phyloP scores from a whole-genome alignment of 306 rosid species.

The Bauhinia variegata region DNA sequence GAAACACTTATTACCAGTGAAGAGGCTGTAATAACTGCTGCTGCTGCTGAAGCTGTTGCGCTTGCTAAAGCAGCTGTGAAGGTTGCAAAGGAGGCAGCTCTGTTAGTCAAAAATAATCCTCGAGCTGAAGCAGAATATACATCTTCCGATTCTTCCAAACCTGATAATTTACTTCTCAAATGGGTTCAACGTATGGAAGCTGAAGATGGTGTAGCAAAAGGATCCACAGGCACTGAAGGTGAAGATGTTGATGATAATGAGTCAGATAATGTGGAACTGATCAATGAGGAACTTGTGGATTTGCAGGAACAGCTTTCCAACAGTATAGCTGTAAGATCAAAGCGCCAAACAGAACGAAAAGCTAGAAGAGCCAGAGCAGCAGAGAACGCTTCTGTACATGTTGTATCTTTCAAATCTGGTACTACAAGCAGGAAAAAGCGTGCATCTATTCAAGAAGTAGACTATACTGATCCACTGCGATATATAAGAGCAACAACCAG shows the following conservation, averaged over 20 bases:
- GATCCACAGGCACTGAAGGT: constrained; percentile 41
- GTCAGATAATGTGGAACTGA: constrained; percentile 54
- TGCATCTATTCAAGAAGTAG: constrained; percentile 66
- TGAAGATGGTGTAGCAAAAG: constrained; percentile 47
- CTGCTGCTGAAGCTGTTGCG: constrained; percentile 89
- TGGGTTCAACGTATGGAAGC: constrained; percentile 65
- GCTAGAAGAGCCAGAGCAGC: constrained; percentile 82
- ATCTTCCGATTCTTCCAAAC: constrained; percentile 38
- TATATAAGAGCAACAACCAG: constrained; percentile 77
- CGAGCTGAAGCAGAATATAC: constrained; percentile 38
- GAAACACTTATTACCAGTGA: constrained; percentile 79
- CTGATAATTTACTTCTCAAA: constrained; percentile 54
- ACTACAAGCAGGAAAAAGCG: constrained; percentile 72
- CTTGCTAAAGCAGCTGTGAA: constrained; percentile 90
- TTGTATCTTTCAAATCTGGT: constrained; percentile 68
- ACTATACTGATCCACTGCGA: constrained; percentile 84
- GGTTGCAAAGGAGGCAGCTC: constrained; percentile 80
- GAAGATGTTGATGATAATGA: constrained; percentile 50
- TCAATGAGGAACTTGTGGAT: constrained; percentile 63
- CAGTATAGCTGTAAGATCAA: constrained; percentile 71
- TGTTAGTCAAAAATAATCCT: constrained; percentile 50
- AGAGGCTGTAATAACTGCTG: constrained; percentile 85
- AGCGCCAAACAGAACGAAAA: constrained; percentile 83
- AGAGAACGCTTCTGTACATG: constrained; percentile 69
- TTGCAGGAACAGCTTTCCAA: constrained; percentile 57